Percentiles rank a stretch among this genome's conserved stretches.
phyloP scores from a whole-genome alignment of 495 filamentous ascomycete genomes.

The Staphylotrichum longicolle region DNA sequence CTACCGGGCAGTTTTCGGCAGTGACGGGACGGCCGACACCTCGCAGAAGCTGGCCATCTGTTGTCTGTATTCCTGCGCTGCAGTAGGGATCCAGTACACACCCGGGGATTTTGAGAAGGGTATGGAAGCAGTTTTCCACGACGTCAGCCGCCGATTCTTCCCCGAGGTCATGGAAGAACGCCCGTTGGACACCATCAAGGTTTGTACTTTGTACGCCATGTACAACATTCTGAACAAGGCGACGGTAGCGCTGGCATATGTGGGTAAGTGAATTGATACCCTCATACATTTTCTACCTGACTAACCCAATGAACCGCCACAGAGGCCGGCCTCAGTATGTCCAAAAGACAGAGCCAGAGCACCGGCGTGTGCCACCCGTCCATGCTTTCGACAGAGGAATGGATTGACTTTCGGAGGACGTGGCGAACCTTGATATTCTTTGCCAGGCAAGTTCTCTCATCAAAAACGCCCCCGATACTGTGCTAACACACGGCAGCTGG shows the following conservation, averaged over 20 bases:
- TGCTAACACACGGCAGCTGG: constrained; percentile 25
- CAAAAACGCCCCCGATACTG: too few species aligned
- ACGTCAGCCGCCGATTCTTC: constrained; percentile 26
- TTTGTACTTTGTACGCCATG: constrained; percentile 34
- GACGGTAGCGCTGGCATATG: constrained; percentile 30
- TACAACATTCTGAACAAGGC: constrained; percentile 35
- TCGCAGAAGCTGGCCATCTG: constrained; percentile 25
- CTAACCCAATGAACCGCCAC: too few species aligned
- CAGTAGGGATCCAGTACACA: constrained; percentile 34
- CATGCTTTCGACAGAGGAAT: neutral
- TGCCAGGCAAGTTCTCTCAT: constrained; percentile 20
- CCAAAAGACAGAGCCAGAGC: constrained; percentile 22
- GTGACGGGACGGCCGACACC: constrained; percentile 13
- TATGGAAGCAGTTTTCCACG: constrained; percentile 24
- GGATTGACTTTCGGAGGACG: constrained; percentile 28
- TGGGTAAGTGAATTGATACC: constrained; percentile 23
- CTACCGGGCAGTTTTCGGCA: constrained; percentile 22
- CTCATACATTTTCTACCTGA: too few species aligned
- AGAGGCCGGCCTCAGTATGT: constrained; percentile 31
- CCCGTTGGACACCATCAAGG: constrained; percentile 34
- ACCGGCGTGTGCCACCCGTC: constrained; percentile 12
- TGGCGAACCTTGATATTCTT: constrained; percentile 35
- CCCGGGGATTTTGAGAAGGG: constrained; percentile 20
- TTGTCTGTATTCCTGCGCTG: constrained; percentile 27
- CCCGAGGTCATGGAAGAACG: constrained; percentile 27